A percentile compares a stretch with the other conserved stretches of the same genome.
phyloP scores from a whole-genome alignment of 164 flowering plant species.

The Macadamia tetraphylla region DNA sequence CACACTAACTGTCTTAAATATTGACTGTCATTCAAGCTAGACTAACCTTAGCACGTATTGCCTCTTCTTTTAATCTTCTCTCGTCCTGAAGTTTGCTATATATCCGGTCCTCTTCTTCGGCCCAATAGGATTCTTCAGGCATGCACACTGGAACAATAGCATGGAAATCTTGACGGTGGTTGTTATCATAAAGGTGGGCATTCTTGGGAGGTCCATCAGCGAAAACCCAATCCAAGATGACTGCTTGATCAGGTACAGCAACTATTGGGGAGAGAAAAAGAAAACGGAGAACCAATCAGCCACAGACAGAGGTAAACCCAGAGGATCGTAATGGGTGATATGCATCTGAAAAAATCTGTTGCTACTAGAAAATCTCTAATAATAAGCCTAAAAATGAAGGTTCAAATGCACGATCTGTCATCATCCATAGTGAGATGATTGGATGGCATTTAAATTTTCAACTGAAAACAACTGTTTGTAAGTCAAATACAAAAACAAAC shows the following conservation, averaged over 20 bases:
- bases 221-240: slow-evolving; percentile 93
- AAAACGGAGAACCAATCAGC: slow-evolving; percentile 9
- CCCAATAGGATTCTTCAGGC: slow-evolving; percentile 71
- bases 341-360: neutral
- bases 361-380: neutral
- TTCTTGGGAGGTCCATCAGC: slow-evolving; percentile 86
- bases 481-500: too few relatives aligned
- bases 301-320: slow-evolving; percentile 1
- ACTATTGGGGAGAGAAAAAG: slow-evolving; percentile 35
- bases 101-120: slow-evolving; percentile 64
- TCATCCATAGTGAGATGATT: neutral
- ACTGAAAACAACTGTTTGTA: too few relatives aligned
- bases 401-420: neutral
- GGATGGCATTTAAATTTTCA: neutral
- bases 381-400: neutral
- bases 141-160: slow-evolving; percentile 52
- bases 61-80: slow-evolving; percentile 69
- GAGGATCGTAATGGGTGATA: neutral
- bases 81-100: slow-evolving; percentile 68
- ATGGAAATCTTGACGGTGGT: slow-evolving; percentile 77
- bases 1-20: neutral
- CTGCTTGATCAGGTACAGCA: slow-evolving; percentile 65
- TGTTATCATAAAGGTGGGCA: slow-evolving; percentile 81
- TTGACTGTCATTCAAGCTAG: slow-evolving; percentile 1
- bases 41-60: slow-evolving; percentile 73